Percentiles rank a stretch among this genome's conserved stretches.
These are phyloP conservation scores for Yarrowia sp. DNA, from an alignment of 805 yeast genomes.

Conservation along the genomic window DNA sequence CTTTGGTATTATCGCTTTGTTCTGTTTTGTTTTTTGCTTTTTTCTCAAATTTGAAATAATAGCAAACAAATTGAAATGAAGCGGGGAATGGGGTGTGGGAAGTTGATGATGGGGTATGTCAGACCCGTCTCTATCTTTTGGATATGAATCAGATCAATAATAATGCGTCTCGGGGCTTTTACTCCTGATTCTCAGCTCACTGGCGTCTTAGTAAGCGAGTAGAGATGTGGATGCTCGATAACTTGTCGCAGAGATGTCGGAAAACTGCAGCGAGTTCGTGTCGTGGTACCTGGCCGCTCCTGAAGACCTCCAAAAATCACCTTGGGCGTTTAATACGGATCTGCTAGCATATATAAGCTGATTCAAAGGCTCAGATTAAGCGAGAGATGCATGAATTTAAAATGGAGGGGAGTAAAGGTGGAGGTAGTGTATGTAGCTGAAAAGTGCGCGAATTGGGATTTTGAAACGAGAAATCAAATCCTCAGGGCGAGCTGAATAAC, in stretches of 20 bases:
- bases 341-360: slow-evolving; percentile 12
- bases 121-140: too few species aligned
- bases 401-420: slow-evolving; percentile 19
- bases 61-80: too few species aligned
- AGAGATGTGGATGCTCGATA: background rate
- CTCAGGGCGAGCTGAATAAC: background rate
- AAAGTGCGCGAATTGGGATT: background rate
- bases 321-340: background rate
- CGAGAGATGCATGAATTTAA: slow-evolving; percentile 21
- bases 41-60: too few species aligned
- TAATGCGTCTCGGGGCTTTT: too few species aligned
- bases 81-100: too few species aligned
- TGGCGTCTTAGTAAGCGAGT: background rate
- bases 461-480: background rate
- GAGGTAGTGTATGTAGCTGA: background rate
- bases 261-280: background rate
- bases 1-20: background rate
- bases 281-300: background rate
- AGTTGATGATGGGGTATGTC: too few species aligned
- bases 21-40: background rate
- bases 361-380: slow-evolving; percentile 18
- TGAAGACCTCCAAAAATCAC: background rate
- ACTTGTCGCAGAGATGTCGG: background rate
- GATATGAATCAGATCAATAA: too few species aligned
- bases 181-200: background rate